Evolutionary conservation across 2,329 filamentous ascomycete species (phyloP), one percentile per base, ranked within the genome.

Genomic region (Didymella glomerata): DNA sequence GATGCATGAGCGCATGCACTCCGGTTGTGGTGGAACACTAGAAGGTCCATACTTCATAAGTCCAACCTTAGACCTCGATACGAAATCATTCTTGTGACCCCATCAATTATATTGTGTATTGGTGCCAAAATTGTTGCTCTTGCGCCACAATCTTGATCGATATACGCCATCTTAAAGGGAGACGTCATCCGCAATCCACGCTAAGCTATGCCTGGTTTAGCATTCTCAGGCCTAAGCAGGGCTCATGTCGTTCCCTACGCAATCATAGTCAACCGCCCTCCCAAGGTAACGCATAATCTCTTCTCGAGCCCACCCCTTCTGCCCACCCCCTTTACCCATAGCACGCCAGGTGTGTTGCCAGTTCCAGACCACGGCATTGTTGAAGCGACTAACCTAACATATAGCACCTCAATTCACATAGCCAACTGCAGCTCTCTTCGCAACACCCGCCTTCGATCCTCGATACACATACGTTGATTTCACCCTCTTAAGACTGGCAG

Each of bases 151-250:
- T n/a, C 34, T 36, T 16, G 16, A 13, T 11, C 4, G 38, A 8
- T 28, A 30, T 52, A 54, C 61, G 61, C 62, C 54, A 70, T 69
- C 70, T 69, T 64, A 30, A 58, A 47, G 22, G 49, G 60, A 44
- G 63, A 73, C 70, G 70, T 70, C 70, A 71, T 65, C 57, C 34
- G 38, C 11, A 13, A n/a, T n/a, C 48, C 51, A 57, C 59, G 60
- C 63, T 63, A 66, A 61, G 47, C 53, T 52, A 36, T 57, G 42
- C 30, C 48, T 57, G 50, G 65, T 44, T 56, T 64, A 62, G 61
- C 63, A 63, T 53, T 42, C 42, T 61, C n/a, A n/a, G n/a, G n/a
- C n/a, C n/a, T 57, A 56, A 51, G 49, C 54, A 68, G 62, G 66
- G 54, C 63, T 54, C 25, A 36, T 51, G 25, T 41, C 30, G 38